Percentiles rank a stretch among this genome's conserved stretches.
Conservation (phyloP, 1,284 basidiomycete genomes). For the Microbotryum lychnidis-dioicae region DNA sequence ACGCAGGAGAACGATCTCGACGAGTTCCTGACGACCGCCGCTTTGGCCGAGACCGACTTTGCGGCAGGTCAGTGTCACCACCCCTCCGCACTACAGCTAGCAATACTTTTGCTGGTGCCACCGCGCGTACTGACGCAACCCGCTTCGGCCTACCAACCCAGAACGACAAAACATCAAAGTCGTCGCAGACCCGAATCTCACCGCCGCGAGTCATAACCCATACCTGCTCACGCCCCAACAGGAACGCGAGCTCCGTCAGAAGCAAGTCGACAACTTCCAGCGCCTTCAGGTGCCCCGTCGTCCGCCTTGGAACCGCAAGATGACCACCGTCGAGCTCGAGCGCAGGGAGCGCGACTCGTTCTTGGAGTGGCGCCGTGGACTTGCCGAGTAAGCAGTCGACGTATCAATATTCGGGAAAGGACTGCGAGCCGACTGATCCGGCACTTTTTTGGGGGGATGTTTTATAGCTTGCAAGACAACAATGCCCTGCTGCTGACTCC, state of each 20-base stretch:
- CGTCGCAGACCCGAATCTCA: slow-evolving; percentile 56
- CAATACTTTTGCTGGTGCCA: not conserved
- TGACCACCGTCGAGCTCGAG: slow-evolving; percentile 69
- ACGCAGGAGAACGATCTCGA: slow-evolving; percentile 95
- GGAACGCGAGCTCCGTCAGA: slow-evolving; percentile 62
- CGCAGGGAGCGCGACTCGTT: slow-evolving; percentile 79
- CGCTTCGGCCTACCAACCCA: slow-evolving; percentile 34
- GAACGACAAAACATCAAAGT: slow-evolving; percentile 90
- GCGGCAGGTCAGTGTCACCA: slow-evolving; percentile 64
- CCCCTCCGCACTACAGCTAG: not conserved
- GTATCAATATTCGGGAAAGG: not conserved
- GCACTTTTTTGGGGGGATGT: too few relatives aligned
- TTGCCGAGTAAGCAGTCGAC: slow-evolving; percentile 63
- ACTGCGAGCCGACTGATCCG: too few relatives aligned
- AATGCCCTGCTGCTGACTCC: slow-evolving; percentile 75
- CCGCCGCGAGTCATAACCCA: slow-evolving; percentile 58
- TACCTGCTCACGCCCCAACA: slow-evolving; percentile 78
- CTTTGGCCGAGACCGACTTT: slow-evolving; percentile 89
- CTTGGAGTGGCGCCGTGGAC: slow-evolving; percentile 76
- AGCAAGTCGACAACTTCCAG: slow-evolving; percentile 63
- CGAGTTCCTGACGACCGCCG: slow-evolving; percentile 91
- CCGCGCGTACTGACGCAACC: not conserved
- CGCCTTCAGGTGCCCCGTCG: slow-evolving; percentile 70
- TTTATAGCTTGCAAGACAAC: slow-evolving; percentile 61
- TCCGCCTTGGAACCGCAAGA: slow-evolving; percentile 73